phyloP scores from a whole-genome alignment of 2,329 filamentous ascomycete species.

The Penicillium sp. region DNA sequence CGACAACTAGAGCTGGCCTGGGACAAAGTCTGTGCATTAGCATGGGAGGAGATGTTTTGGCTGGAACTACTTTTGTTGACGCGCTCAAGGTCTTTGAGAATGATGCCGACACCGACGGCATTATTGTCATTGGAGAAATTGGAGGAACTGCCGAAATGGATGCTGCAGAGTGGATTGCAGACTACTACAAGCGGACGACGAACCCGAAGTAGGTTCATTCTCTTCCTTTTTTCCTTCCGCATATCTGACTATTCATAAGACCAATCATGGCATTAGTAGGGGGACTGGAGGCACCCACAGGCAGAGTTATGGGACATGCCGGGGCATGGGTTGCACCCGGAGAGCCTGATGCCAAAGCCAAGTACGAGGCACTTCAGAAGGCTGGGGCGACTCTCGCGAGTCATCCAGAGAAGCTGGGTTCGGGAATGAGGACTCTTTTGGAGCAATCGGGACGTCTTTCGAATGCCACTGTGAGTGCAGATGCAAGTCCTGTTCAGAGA shows the following conservation, averaged over 20 bases:
- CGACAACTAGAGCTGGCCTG: constrained; percentile 67
- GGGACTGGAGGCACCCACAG: constrained; percentile 60
- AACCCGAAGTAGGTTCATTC: constrained; percentile 58
- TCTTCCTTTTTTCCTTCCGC: constrained; percentile 15
- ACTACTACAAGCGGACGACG: constrained; percentile 55
- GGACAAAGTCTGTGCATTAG: constrained; percentile 75
- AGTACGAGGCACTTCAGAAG: constrained; percentile 62
- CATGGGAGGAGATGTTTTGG: constrained; percentile 71
- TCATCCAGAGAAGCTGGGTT: constrained; percentile 71
- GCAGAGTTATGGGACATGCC: constrained; percentile 73
- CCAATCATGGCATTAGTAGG: constrained; percentile 70
- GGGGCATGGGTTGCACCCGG: constrained; percentile 67
- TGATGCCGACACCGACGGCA: constrained; percentile 65
- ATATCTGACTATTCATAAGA: constrained; percentile 33
- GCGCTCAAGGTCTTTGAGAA: constrained; percentile 63
- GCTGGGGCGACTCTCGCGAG: constrained; percentile 68
- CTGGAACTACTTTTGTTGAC: constrained; percentile 71
- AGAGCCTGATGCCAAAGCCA: constrained; percentile 61
- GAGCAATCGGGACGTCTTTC: constrained; percentile 31
- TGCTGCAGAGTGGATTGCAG: constrained; percentile 68
- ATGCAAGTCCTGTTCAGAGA: constrained; percentile 9
- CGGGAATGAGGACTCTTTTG: constrained; percentile 61
- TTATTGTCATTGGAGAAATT: constrained; percentile 69
- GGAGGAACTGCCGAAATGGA: constrained; percentile 67
- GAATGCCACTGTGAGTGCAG: constrained; percentile 19